Base-by-base conservation (phyloP, 306 rosid species). In the Elaeagnus macrophylla region DNA sequence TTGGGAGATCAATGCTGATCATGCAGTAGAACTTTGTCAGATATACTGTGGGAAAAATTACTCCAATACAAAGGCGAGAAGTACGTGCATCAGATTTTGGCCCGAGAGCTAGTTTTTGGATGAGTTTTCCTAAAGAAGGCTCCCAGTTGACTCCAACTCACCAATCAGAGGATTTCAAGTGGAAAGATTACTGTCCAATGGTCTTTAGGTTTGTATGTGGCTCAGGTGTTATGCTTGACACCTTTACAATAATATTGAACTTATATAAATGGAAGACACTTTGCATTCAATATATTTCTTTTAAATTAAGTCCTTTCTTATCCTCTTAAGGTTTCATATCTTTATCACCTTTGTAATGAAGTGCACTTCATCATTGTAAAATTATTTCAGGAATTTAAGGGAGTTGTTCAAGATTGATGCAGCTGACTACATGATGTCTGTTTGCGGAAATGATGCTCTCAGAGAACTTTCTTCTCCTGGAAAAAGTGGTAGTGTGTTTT, bases 181-280 rank as follows among this genome's bases (percentile, higher is more conserved):
- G 99, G 99, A 91, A 91, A 67, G 99, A 91, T 76, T 91, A 91
- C 48, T 91, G 99, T 59, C 96, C 96, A 2, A 91, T 91, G 99
- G 99, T 91, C 45, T 91, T 91, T 81, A 87, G 96, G 99, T 91
- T 57, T 64, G 80, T 62, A 44, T 59, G 70, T 60, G 54, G 43
- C 42, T 32, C 54, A 44, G 11, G 49, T 13, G 35, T 45, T 1
- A 13, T 72, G 42, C 41, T 48, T 59, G 57, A 68, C 58, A 48
- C 48, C 53, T 42, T 74, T 54, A 20, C 56, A 38, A 37, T 45
- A n/a, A 15, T 25, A n/a, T 37, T 7, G 45, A 37, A 42, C 7
- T 49, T 56, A 37, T 48, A n/a, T 51, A 38, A 12, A 48, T 2
- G 19, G 39, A 47, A n/a, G 40, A 54, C 20, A 38, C 19, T 6